These are phyloP conservation scores for Thinopyrum elongatum DNA, from an alignment of 176 grass and related monocot genomes.

Conservation along the genomic window DNA sequence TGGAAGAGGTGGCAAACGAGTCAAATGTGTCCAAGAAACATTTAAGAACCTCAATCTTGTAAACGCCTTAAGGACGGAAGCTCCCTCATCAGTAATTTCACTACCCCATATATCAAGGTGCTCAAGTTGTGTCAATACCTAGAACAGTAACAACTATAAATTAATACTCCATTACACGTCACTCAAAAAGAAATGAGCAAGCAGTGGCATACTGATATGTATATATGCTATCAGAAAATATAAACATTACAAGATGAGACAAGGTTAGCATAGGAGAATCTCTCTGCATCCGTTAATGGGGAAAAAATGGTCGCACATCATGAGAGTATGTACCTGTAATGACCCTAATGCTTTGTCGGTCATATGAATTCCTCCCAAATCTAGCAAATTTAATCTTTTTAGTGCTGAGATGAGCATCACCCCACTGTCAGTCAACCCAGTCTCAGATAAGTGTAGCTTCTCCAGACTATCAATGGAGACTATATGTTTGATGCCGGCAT, in stretches of 20 bases:
- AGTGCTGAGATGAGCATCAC: constrained; percentile 72
- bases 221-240: neutral
- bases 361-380: constrained; percentile 74
- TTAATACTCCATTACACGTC: neutral
- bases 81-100: constrained; percentile 63
- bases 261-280: neutral
- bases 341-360: constrained; percentile 54
- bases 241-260: neutral
- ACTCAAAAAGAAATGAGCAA: constrained; percentile 27
- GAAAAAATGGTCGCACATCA: neutral
- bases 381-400: constrained; percentile 47
- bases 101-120: constrained; percentile 93
- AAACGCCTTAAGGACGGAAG: constrained; percentile 52
- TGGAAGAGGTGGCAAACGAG: constrained; percentile 49
- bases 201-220: neutral
- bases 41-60: constrained; percentile 68
- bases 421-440: constrained; percentile 65
- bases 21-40: constrained; percentile 76
- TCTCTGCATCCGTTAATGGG: neutral
- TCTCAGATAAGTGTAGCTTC: constrained; percentile 71
- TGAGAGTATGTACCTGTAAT: constrained; percentile 53
- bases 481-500: constrained; percentile 75
- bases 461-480: constrained; percentile 68
- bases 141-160: constrained; percentile 25
- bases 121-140: constrained; percentile 78